Evolutionary conservation across 441 rosid species (phyloP), one percentile per base, ranked within the genome.

Genomic region (Viola pubescens): DNA sequence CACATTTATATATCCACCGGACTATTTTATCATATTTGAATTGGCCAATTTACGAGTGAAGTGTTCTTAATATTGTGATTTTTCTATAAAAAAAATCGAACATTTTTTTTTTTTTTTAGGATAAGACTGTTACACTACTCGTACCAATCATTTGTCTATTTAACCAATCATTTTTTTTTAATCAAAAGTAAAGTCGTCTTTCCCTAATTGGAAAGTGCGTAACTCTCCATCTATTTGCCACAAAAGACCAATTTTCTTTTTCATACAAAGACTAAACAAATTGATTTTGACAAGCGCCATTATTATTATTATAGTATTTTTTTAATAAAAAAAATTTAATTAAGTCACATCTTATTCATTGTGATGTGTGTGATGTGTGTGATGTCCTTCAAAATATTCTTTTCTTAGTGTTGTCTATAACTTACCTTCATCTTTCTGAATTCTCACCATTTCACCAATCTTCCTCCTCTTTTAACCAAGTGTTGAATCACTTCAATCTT

Each of bases 141-240:
- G 34, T 26, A 26, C 3, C 34, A 26, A 26, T 26, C 34, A 26
- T 26, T 26, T 16, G 1, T 16, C 19, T 16, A 16, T 16, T 16
- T 16, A 16, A 16, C 19, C 19, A 16, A 16, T 16, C 19, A 16
- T 16, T 16, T 16, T 16, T 16, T 26, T 26, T 26, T 26, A 48
- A 48, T 16, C 4, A 5, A 38, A 49, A 44, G 42, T 16, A 51
- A 52, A 62, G 52, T 46, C 58, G 43, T 49, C n/a, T 41, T 70
- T 12, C 58, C 65, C 19, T 44, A 61, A 52, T 37, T n/a, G 67
- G 75, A 72, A 66, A 69, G 44, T 55, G 42, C 64, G 56, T 39
- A 46, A 52, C 13, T n/a, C 9, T 42, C 41, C 12, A 3, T 42
- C 58, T 37, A 14, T 60, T 45, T 56, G 12, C 14, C 66, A 40